A percentile compares a stretch with the other conserved stretches of the same genome.
Conservation (phyloP, 768 basidiomycete genomes). For the Cyathus striatus region DNA sequence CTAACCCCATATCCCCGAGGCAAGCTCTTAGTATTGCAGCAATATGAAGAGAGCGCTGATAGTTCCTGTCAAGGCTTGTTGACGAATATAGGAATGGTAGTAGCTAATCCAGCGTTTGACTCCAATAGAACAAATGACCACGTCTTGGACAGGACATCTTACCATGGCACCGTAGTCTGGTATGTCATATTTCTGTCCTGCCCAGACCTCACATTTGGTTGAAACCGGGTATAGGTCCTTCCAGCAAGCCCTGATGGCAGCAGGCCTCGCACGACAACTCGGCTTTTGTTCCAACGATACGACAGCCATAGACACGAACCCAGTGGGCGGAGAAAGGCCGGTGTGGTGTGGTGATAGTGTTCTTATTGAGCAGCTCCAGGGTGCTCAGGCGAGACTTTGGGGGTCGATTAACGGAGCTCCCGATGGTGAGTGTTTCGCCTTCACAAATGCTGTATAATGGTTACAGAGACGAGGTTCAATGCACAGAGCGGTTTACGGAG, state of each 20-base stretch:
- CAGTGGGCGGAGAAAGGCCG: conserved; percentile 15
- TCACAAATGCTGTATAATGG: neutral
- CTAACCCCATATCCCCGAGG: conserved; percentile 39
- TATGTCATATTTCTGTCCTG: conserved; percentile 6
- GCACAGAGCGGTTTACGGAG: conserved; percentile 31
- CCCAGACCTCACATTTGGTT: neutral
- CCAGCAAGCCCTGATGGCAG: conserved; percentile 41
- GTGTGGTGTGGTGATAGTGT: conserved; percentile 29
- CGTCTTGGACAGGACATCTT: conserved; percentile 26
- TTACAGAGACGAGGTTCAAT: conserved; percentile 1
- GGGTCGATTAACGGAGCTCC: conserved; percentile 28
- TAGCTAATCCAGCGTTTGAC: conserved; percentile 41
- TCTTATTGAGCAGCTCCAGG: conserved; percentile 24
- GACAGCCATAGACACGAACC: conserved; percentile 17
- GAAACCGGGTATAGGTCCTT: conserved; percentile 22
- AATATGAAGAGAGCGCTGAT: too few relatives aligned
- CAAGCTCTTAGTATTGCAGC: too few relatives aligned
- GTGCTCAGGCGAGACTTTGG: conserved; percentile 34
- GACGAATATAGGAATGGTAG: conserved; percentile 42
- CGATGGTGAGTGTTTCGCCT: conserved; percentile 14
- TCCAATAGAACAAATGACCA: conserved; percentile 34
- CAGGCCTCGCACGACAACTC: conserved; percentile 32
- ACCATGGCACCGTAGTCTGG: conserved; percentile 32
- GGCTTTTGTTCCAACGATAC: conserved; percentile 21
- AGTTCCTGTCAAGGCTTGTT: conserved; percentile 28